Evolutionary conservation across 192 early-diverging fungal species (phyloP), one percentile per base, ranked within the genome.

Genomic region (Backusella psychrophila): DNA sequence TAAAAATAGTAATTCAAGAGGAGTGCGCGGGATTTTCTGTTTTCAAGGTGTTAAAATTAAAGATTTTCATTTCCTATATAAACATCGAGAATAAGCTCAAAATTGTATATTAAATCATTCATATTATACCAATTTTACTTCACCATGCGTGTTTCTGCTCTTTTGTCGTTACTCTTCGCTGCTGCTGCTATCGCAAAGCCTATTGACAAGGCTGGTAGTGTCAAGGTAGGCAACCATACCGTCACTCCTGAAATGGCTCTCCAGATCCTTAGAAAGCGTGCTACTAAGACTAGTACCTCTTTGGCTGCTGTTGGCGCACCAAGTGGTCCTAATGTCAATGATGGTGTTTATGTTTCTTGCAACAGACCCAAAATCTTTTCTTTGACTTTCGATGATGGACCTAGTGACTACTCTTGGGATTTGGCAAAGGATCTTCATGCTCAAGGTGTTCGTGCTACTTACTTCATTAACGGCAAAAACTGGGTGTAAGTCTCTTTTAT

Each of bases 401-500:
- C 81, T 15, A 76, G 73, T 44, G 56, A 76, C 2, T 77, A 74
- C 29, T 76, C 77, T 4, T 71, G 69, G 63, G 75, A 70, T 39
- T 49, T 82, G 39, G 44, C 73, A 21, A 70, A 78, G 31, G 31
- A 67, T n/a, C 68, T 82, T 19, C 56, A 68, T 23, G 65, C 75
- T 6, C 29, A 73, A 52, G 44, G 44, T 19, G 38, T 82, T 35
- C 66, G 75, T 39, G 90, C 87, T 9, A 93, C 90, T 19, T 93
- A 90, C 78, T 93, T 93, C 74, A 74, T 93, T 75, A 91, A 93
- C 76, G 91, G 90, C 3, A 56, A 82, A 33, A 91, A 90, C 81
- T 81, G 79, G 69, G 73, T 74, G 85, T 84, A 77, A 76, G 81
- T 81, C 1, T 34, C 46, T 39, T 36, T 36, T 31, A 29, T 36